Percentiles rank a stretch among this genome's conserved stretches.
Conservation (phyloP, 495 filamentous ascomycete genomes). For the Astrothelium subdiscretum region DNA sequence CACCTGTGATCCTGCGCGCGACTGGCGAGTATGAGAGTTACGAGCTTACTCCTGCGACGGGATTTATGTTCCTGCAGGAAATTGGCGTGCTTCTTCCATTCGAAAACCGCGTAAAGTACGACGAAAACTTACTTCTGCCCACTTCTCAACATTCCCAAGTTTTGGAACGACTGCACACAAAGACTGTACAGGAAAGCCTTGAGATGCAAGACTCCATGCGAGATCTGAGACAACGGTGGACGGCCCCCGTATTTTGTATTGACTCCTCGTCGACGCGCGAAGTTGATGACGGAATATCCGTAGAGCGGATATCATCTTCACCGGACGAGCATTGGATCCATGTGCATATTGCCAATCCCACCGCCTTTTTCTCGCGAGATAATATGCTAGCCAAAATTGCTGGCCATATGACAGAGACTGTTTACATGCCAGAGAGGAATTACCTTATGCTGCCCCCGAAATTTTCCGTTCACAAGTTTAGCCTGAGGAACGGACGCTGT, state of each 20-base stretch:
- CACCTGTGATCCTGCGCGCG: constrained; percentile 60
- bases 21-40: constrained; percentile 47
- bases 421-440: constrained; percentile 64
- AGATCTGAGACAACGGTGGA: constrained; percentile 57
- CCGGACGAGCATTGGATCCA: constrained; percentile 60
- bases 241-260: constrained; percentile 69
- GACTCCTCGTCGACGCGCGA: constrained; percentile 61
- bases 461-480: constrained; percentile 51
- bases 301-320: constrained; percentile 47
- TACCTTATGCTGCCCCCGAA: constrained; percentile 61
- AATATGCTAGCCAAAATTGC: constrained; percentile 53
- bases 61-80: constrained; percentile 70
- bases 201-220: constrained; percentile 41
- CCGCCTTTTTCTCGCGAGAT: constrained; percentile 58
- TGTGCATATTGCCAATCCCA: constrained; percentile 86
- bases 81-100: constrained; percentile 71
- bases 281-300: constrained; percentile 81
- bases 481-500: constrained; percentile 52
- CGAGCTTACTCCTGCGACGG: constrained; percentile 27
- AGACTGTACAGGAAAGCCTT: constrained; percentile 3
- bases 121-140: constrained; percentile 51
- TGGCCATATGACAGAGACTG: constrained; percentile 45
- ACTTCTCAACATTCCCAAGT: constrained; percentile 18
- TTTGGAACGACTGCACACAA: constrained; percentile 20
- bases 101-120: constrained; percentile 59